These are phyloP conservation scores for Pythium insidiosum DNA, from an alignment of 352 stramenopile species.

Conservation along the genomic window DNA sequence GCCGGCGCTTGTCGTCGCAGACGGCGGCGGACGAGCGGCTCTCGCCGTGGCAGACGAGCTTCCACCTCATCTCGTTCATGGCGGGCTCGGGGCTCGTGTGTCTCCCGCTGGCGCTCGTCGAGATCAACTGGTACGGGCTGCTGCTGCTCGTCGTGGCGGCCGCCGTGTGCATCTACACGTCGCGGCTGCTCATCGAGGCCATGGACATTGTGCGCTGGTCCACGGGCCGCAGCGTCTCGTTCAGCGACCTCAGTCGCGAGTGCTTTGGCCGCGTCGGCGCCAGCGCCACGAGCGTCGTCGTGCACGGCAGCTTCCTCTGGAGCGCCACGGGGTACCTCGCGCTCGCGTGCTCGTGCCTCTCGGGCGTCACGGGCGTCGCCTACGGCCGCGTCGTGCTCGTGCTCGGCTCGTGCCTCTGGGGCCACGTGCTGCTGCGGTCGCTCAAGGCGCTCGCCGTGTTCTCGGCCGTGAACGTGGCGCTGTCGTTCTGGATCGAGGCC, in stretches of 20 bases:
- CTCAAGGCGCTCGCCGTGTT: constrained; percentile 46
- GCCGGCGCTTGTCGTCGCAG: background rate
- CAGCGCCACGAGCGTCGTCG: constrained; percentile 27
- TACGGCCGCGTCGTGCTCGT: constrained; percentile 48
- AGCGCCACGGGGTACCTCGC: constrained; percentile 50
- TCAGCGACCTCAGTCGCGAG: constrained; percentile 59
- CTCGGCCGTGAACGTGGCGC: constrained; percentile 66
- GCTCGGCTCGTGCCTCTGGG: constrained; percentile 41
- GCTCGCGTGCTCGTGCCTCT: constrained; percentile 45
- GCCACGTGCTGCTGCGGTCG: constrained; percentile 60
- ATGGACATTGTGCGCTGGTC: constrained; percentile 68
- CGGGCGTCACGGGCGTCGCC: constrained; percentile 46
- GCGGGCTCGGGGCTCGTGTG: constrained; percentile 66
- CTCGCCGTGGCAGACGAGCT: constrained; percentile 54
- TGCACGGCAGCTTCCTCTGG: constrained; percentile 55
- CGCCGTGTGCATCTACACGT: constrained; percentile 47
- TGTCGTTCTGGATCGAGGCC: constrained; percentile 73
- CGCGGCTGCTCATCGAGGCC: constrained; percentile 56
- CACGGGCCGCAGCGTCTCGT: constrained; percentile 47
- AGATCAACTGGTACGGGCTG: constrained; percentile 75
- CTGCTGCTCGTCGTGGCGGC: constrained; percentile 44
- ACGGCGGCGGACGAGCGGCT: constrained; percentile 16
- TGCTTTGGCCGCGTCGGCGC: constrained; percentile 47
- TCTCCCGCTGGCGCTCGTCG: constrained; percentile 60
- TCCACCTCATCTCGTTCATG: constrained; percentile 70